Evolutionary conservation across 768 basidiomycete species (phyloP).

Genomic region (Trametes villosa): DNA sequence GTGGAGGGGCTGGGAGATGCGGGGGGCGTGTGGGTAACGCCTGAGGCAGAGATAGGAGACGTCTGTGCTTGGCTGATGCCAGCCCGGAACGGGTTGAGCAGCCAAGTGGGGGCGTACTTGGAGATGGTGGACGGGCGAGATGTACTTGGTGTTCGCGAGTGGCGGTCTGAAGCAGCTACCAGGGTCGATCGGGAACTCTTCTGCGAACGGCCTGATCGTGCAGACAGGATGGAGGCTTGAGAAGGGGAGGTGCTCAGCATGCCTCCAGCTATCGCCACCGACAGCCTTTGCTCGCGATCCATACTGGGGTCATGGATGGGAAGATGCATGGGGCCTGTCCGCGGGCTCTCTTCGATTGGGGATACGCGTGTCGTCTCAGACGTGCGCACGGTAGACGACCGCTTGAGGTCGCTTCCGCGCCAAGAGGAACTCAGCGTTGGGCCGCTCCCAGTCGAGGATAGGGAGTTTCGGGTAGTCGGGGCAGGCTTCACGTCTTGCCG

Average conservation of each 20-base stretch:
- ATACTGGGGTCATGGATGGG: constrained; percentile 43
- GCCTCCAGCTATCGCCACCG: constrained; percentile 22
- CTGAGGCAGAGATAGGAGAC: constrained; percentile 54
- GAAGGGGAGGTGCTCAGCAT: constrained; percentile 65
- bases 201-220: constrained; percentile 51
- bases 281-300: constrained; percentile 26
- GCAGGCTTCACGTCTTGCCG: constrained; percentile 43
- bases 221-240: constrained; percentile 65
- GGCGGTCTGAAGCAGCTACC: constrained; percentile 26
- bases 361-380: constrained; percentile 55
- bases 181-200: constrained; percentile 42
- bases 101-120: constrained; percentile 75
- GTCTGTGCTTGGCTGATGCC: constrained; percentile 67
- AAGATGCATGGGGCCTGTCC: constrained; percentile 51
- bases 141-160: constrained; percentile 32
- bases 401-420: constrained; percentile 40
- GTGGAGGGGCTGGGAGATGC: constrained; percentile 16
- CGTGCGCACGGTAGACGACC: constrained; percentile 41
- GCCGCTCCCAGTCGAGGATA: constrained; percentile 45
- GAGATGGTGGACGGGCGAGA: constrained; percentile 49
- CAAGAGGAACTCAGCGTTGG: constrained; percentile 40
- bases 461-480: constrained; percentile 41
- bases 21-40: neutral
- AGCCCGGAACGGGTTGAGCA: constrained; percentile 76
- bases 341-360: constrained; percentile 77